A percentile compares a stretch with the other conserved stretches of the same genome.
Conservation (phyloP, 164 flowering plant species). For the Cinnamomum chago region DNA sequence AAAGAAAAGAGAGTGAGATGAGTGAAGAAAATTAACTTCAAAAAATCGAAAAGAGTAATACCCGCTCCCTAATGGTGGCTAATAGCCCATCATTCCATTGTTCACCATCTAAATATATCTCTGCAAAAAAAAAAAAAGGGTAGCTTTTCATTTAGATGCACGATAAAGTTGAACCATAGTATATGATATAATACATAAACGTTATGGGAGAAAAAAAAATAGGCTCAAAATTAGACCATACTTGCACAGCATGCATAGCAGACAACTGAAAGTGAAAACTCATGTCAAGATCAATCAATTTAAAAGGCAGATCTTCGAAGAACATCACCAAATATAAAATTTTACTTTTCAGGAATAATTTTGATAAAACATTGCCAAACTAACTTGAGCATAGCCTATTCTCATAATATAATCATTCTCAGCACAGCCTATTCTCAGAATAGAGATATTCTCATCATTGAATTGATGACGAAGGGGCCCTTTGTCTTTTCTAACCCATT, state of each 20-base stretch:
- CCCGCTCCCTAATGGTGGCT: constrained; percentile 93
- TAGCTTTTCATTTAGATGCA: constrained; percentile 8
- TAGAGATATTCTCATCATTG: too few species aligned
- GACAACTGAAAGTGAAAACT: not conserved
- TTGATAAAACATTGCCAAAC: too few species aligned
- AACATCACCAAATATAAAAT: too few species aligned
- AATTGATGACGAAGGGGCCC: too few species aligned
- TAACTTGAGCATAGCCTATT: too few species aligned
- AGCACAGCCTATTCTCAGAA: too few species aligned
- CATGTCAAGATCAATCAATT: not conserved
- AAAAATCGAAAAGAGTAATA: constrained; percentile 25
- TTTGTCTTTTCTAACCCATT: too few species aligned
- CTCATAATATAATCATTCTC: too few species aligned
- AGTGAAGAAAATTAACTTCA: not conserved
- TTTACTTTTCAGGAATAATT: too few species aligned
- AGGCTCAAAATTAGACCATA: too few species aligned
- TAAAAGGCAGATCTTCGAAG: too few species aligned
- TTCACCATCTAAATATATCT: constrained; percentile 75
- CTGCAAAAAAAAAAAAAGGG: constrained; percentile 38
- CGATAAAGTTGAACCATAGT: not conserved
- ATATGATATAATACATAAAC: not conserved
- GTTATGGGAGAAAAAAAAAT: not conserved
- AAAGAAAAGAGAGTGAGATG: not conserved
- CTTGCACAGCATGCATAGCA: too few species aligned
- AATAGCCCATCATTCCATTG: constrained; percentile 97